Evolutionary conservation across 371 early-diverging fungal genomes (phyloP).

Genomic region (Fennellomyces sp.): DNA sequence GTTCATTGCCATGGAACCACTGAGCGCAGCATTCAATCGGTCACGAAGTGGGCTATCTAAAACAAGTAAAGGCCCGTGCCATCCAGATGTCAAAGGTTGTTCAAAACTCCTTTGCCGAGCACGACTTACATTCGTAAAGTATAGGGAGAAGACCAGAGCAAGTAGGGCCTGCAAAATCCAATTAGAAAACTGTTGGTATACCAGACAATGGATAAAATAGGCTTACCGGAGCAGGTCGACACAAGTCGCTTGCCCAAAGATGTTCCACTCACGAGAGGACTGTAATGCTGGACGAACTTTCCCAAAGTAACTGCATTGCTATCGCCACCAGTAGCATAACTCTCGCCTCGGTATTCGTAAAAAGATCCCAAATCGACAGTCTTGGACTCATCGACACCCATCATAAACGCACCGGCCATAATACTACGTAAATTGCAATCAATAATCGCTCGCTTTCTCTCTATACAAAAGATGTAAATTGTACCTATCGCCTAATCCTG

Average conservation of each 20-base stretch:
- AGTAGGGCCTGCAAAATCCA: too few species aligned
- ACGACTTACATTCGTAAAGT: too few species aligned
- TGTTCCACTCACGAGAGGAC: conserved; percentile 30
- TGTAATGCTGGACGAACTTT: conserved; percentile 43
- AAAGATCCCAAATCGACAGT: conserved; percentile 20
- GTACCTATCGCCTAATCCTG: conserved; percentile 30
- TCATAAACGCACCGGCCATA: conserved; percentile 35
- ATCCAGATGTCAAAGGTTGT: conserved; percentile 28
- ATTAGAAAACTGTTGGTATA: too few species aligned
- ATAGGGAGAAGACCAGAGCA: too few species aligned
- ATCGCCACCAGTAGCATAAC: conserved; percentile 49
- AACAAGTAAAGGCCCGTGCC: conserved; percentile 14
- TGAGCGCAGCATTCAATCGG: conserved; percentile 40
- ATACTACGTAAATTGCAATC: conserved; percentile 17
- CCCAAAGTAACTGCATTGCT: conserved; percentile 35
- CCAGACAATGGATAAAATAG: conserved; percentile 17
- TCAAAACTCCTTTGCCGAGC: background rate
- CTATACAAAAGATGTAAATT: background rate
- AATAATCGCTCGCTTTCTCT: background rate
- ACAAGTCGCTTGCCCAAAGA: conserved; percentile 24
- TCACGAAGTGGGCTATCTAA: conserved; percentile 3
- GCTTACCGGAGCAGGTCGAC: background rate
- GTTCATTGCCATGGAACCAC: conserved; percentile 36
- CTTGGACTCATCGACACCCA: conserved; percentile 17
- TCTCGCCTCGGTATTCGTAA: conserved; percentile 42